phyloP scores from a whole-genome alignment of 805 yeast species.

The Starmerella tilneyi region DNA sequence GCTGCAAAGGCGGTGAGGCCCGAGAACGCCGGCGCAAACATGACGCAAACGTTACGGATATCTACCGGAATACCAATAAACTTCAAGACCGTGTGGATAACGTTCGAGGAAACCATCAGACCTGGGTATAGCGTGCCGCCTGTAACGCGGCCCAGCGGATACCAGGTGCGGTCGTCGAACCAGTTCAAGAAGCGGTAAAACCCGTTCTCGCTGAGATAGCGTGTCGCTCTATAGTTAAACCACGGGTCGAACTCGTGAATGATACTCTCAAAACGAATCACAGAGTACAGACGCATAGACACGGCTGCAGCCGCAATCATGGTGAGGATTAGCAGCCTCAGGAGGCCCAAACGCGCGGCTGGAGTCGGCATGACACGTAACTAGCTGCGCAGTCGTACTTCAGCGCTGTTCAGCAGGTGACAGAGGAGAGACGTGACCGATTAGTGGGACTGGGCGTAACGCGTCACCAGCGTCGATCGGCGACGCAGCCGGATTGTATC shows the following conservation, averaged over 20 bases:
- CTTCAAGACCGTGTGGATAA: conserved; percentile 65
- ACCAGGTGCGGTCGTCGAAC: conserved; percentile 99
- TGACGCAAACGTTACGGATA: conserved; percentile 88
- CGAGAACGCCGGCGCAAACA: conserved; percentile 93
- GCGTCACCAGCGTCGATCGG: too few relatives aligned
- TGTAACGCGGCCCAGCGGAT: conserved; percentile 96
- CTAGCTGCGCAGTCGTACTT: conserved; percentile 1
- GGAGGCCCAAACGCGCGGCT: conserved; percentile 29
- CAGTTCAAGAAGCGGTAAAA: conserved; percentile 89
- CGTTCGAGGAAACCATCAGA: conserved; percentile 92
- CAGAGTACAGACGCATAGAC: conserved; percentile 88
- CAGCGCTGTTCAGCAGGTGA: background rate
- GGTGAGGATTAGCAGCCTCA: conserved; percentile 58
- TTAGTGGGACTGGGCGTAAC: background rate
- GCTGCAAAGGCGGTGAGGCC: conserved; percentile 87
- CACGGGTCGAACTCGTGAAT: conserved; percentile 77
- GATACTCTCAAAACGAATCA: conserved; percentile 87
- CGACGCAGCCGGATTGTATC: too few relatives aligned
- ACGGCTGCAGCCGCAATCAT: conserved; percentile 85
- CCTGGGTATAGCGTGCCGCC: conserved; percentile 99
- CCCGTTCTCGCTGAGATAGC: conserved; percentile 70
- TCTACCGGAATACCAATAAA: conserved; percentile 72
- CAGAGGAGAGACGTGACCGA: background rate
- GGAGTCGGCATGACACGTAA: conserved; percentile 10
- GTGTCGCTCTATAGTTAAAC: conserved; percentile 87